Percentiles rank a stretch among this genome's conserved stretches.
Evolutionary conservation across 208 protist genomes (phyloP).

Genomic region (Acanthamoeba culbertsoni): DNA sequence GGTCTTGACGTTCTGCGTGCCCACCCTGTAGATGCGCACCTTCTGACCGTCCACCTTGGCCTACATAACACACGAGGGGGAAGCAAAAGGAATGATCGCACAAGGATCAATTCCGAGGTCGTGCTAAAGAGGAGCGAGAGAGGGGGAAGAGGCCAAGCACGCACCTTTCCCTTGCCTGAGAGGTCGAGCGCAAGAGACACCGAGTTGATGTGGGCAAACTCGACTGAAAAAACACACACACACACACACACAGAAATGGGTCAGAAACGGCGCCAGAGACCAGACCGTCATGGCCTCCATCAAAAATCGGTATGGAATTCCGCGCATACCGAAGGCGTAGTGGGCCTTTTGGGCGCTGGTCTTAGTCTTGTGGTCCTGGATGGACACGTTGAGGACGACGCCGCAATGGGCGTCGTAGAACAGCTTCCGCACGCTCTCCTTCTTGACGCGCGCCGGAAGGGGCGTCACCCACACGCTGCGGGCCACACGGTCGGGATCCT

Average conservation of each 20-base stretch:
- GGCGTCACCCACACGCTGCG: constrained; percentile 58
- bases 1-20: constrained; percentile 30
- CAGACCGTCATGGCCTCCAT: not conserved
- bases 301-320: not conserved
- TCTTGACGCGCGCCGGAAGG: not conserved
- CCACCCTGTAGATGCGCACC: constrained; percentile 25
- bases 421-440: constrained; percentile 46
- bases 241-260: no score
- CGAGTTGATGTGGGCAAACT: constrained; percentile 54
- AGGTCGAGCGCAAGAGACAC: constrained; percentile 11
- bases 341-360: not conserved
- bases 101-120: not conserved
- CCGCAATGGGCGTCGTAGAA: constrained; percentile 58
- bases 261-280: not conserved
- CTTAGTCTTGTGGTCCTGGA: constrained; percentile 55
- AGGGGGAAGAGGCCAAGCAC: not conserved
- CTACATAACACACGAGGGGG: not conserved
- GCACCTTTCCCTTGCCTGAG: not conserved
- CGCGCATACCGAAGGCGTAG: constrained; percentile 16
- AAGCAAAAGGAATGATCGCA: not conserved
- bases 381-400: constrained; percentile 53
- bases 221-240: not conserved
- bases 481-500: constrained; percentile 53
- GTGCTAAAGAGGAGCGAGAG: not conserved
- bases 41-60: constrained; percentile 4